Evolutionary conservation across 495 filamentous ascomycete genomes (phyloP), one percentile per base, ranked within the genome.

Genomic region (Penicillium desertorum): DNA sequence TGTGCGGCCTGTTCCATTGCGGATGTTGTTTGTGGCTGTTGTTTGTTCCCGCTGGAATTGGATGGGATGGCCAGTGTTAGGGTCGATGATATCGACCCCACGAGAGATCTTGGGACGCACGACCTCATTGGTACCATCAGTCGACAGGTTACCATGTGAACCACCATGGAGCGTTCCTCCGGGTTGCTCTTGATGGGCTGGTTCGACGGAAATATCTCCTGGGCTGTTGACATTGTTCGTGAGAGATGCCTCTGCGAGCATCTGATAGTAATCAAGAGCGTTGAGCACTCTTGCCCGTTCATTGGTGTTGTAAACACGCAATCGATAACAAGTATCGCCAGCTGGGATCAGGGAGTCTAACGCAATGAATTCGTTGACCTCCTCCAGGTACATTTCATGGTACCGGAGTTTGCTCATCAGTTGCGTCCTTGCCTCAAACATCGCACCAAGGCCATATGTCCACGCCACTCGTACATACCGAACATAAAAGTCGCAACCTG

Each of bases 1-100:
- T 39, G 16, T 39, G 36, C 2, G n/a, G n/a, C 16, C n/a, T 39
- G 36, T 39, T 17, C 32, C 32, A 36, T 36, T 11, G 2, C 12
- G 5, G 14, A 5, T 20, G 17, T 16, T 34, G 3, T 50, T 25
- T 32, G 32, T 17, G 10, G 34, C 16, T 19, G n/a, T 42, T 17
- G 12, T 9, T 14, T 4, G 17, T 30, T 29, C 8, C 11, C 34
- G 25, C 39, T 43, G 37, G 17, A 54, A 11, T 22, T 45, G 19
- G 8, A 54, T 54, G 1, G 42, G 52, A 25, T 30, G n/a, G 14
- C 52, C 42, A 54, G 52, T 54, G 6, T 45, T 10, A 7, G 52
- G 52, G 29, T 54, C 42, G 12, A 46, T 45, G 10, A 54, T 54
- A 2, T 20, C 17, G 7, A 54, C 20, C 11, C 29, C 19, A 17